These are phyloP conservation scores for Lagerstroemia speciosa DNA, from an alignment of 345 rosid species.

Conservation along the genomic window DNA sequence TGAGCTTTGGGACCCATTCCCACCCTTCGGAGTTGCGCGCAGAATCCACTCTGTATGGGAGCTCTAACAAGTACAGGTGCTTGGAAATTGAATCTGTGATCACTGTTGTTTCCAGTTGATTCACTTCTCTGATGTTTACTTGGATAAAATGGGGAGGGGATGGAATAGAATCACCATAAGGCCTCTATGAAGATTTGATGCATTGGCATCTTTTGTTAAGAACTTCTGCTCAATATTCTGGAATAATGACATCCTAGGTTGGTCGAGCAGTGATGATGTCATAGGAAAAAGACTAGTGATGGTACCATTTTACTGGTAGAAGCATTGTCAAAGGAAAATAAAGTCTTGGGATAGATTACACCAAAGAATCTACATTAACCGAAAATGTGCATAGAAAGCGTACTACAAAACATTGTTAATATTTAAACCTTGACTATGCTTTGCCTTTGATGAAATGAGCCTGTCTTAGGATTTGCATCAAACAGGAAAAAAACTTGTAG, in stretches of 20 bases:
- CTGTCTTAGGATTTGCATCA: not conserved
- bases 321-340: no score
- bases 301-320: no score
- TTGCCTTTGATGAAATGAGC: not conserved
- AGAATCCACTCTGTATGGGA: conserved; percentile 16
- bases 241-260: not conserved
- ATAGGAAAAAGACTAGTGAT: no score
- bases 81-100: not conserved
- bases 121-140: not conserved
- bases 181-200: not conserved
- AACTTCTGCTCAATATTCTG: not conserved
- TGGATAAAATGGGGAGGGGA: not conserved
- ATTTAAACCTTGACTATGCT: no score
- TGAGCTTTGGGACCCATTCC: conserved; percentile 16
- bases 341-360: no score
- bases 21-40: conserved; percentile 8
- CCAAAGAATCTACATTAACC: no score
- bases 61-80: conserved; percentile 14
- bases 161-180: not conserved
- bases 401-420: no score
- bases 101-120: not conserved
- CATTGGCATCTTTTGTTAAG: not conserved
- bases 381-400: no score
- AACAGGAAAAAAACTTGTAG: not conserved
- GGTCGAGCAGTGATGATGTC: not conserved